Percentiles rank a stretch among this genome's conserved stretches.
phyloP scores from a whole-genome alignment of 2,329 filamentous ascomycete genomes.

The Phaeosphaeria sp. region DNA sequence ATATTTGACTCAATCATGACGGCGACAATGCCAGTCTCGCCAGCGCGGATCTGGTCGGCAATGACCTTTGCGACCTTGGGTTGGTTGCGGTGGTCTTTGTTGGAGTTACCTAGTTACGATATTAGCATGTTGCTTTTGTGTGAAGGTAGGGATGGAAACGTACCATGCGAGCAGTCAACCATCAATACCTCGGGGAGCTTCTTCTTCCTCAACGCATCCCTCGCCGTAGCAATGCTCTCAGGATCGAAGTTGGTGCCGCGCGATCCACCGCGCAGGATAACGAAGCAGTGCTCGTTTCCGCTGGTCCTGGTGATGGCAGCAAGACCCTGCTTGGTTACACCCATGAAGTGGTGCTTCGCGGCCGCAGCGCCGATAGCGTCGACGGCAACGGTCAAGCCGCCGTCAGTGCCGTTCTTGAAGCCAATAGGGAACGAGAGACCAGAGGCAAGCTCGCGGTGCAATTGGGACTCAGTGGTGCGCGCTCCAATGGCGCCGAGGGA shows the following conservation, averaged over 20 bases:
- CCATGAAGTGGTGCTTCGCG: constrained; percentile 95
- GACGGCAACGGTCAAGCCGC: constrained; percentile 86
- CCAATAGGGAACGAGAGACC: constrained; percentile 97
- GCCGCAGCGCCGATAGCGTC: constrained; percentile 87
- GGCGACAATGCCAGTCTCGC: constrained; percentile 87
- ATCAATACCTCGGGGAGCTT: constrained; percentile 88
- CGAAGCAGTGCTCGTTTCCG: constrained; percentile 97
- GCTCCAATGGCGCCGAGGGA: constrained; percentile 95
- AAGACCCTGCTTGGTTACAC: constrained; percentile 95
- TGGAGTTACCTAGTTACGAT: constrained; percentile 76
- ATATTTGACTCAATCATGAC: constrained; percentile 99
- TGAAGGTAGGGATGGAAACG: constrained; percentile 27
- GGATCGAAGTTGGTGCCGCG: constrained; percentile 94
- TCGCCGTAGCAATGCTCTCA: constrained; percentile 78
- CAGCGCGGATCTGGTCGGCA: constrained; percentile 83
- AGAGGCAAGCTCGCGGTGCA: constrained; percentile 94
- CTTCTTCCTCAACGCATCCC: constrained; percentile 82
- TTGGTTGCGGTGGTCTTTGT: constrained; percentile 97
- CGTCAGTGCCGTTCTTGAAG: constrained; percentile 99
- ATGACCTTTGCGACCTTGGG: constrained; percentile 86
- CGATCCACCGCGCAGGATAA: constrained; percentile 90
- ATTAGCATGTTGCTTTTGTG: constrained; percentile 18
- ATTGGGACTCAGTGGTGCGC: constrained; percentile 93
- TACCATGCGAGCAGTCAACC: constrained; percentile 98
- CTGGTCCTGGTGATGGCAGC: constrained; percentile 92